phyloP scores from a whole-genome alignment of 805 yeast species.

The Saccharomycopsis synnaedendra region DNA sequence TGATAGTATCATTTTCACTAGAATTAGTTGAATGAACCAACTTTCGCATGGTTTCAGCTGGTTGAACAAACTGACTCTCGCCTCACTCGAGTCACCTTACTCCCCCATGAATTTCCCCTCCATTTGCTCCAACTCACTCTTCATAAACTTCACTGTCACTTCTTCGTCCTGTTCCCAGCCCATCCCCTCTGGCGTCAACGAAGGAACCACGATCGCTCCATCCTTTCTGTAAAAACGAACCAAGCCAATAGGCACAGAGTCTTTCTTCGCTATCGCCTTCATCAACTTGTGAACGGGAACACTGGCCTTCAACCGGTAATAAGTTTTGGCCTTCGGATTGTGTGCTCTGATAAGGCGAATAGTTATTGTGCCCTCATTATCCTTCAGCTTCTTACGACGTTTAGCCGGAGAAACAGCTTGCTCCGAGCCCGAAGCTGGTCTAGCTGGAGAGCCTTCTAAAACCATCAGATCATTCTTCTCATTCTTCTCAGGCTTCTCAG shows the following conservation, averaged over 20 bases:
- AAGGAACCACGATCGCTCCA: background rate
- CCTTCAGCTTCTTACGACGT: too few species aligned
- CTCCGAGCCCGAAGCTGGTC: too few species aligned
- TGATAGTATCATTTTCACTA: too few species aligned
- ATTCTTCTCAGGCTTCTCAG: too few species aligned
- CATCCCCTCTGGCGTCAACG: background rate
- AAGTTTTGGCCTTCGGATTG: background rate
- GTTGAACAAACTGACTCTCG: background rate
- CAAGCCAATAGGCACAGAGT: background rate
- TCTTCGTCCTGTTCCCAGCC: background rate
- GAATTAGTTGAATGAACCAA: too few species aligned
- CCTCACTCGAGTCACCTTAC: background rate
- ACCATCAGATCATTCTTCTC: too few species aligned
- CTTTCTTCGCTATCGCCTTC: constrained; percentile 1
- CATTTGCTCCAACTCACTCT: background rate
- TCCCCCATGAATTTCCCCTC: background rate
- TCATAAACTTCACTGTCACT: background rate
- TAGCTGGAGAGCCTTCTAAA: too few species aligned
- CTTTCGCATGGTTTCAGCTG: too few species aligned
- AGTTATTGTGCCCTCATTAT: background rate
- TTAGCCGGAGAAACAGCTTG: too few species aligned
- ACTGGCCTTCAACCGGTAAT: constrained; percentile 3
- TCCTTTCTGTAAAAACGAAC: background rate
- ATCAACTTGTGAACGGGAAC: constrained; percentile 4
- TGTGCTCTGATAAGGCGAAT: background rate